phyloP scores from a whole-genome alignment of 2,329 filamentous ascomycete species.

The Pseudogymnoascus sp. region DNA sequence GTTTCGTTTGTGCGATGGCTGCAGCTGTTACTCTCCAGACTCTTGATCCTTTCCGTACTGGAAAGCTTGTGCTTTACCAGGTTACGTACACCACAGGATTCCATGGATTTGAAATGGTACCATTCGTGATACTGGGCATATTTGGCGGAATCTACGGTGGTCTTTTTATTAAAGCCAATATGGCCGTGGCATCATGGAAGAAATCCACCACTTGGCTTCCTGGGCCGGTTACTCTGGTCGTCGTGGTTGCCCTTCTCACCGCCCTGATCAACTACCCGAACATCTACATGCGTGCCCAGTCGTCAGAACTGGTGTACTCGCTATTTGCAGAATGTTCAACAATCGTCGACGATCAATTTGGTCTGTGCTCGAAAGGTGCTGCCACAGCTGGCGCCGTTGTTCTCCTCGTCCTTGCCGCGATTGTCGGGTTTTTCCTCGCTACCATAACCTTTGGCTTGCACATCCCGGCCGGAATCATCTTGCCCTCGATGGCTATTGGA shows the following conservation, averaged over 20 bases:
- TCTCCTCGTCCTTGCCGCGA: conserved; percentile 70
- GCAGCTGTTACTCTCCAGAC: conserved; percentile 88
- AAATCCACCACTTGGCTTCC: conserved; percentile 57
- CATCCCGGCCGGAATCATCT: conserved; percentile 88
- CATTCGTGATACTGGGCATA: conserved; percentile 79
- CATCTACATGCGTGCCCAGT: conserved; percentile 89
- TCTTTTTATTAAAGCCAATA: conserved; percentile 90
- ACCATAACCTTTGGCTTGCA: conserved; percentile 88
- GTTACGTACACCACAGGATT: conserved; percentile 86
- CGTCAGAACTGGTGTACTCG: conserved; percentile 82
- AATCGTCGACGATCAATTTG: conserved; percentile 75
- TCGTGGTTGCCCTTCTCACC: conserved; percentile 70
- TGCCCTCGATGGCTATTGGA: conserved; percentile 93
- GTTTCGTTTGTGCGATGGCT: conserved; percentile 98
- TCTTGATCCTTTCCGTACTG: conserved; percentile 88
- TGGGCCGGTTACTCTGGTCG: conserved; percentile 70
- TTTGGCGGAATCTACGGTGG: conserved; percentile 90
- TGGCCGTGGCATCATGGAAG: conserved; percentile 75
- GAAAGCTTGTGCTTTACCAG: conserved; percentile 92
- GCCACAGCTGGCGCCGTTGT: conserved; percentile 76
- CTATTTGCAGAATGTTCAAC: conserved; percentile 87
- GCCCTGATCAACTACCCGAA: conserved; percentile 92
- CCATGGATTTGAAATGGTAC: conserved; percentile 90
- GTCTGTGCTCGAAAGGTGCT: conserved; percentile 79
- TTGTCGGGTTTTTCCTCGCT: conserved; percentile 78